Conservation (phyloP, 1,284 basidiomycete genomes). For the Omphalotus olearius region DNA sequence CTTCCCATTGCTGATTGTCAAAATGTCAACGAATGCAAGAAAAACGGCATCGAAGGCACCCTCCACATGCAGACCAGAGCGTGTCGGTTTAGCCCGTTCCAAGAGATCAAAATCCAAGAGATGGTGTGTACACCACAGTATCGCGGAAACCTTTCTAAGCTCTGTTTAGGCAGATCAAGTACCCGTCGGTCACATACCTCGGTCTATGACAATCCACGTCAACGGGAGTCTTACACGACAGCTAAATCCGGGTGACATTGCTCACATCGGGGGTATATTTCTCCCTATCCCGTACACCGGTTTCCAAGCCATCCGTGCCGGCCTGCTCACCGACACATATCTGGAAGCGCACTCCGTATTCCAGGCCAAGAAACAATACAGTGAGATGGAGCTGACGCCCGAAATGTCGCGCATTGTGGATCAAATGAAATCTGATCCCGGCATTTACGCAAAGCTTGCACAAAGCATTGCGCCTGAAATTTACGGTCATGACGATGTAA, state of each 20-base stretch:
- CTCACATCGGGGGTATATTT: conserved; percentile 88
- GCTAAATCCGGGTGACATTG: conserved; percentile 95
- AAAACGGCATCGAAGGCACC: conserved; percentile 87
- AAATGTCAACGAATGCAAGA: conserved; percentile 76
- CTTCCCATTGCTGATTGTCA: conserved; percentile 87
- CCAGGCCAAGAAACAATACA: conserved; percentile 98
- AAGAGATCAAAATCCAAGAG: conserved; percentile 98
- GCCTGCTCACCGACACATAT: conserved; percentile 96
- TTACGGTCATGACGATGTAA: conserved; percentile 97
- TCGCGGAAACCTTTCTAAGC: not conserved
- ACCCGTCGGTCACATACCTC: conserved; percentile 97
- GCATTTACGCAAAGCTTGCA: conserved; percentile 82
- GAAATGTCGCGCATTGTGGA: conserved; percentile 74
- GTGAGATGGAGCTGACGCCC: conserved; percentile 88
- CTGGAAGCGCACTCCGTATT: conserved; percentile 89
- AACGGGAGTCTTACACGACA: conserved; percentile 86
- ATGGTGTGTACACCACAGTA: conserved; percentile 58
- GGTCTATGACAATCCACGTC: conserved; percentile 96
- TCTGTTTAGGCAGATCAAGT: conserved; percentile 89
- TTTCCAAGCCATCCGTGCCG: conserved; percentile 87
- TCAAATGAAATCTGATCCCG: conserved; percentile 71
- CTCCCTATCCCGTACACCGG: conserved; percentile 89
- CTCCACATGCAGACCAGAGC: conserved; percentile 98
- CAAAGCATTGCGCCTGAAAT: conserved; percentile 97
- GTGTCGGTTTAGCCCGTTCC: conserved; percentile 96